Percentiles rank a stretch among this genome's conserved stretches.
phyloP scores from a whole-genome alignment of 139 green algal genomes.

The Parachlorella kessleri region DNA sequence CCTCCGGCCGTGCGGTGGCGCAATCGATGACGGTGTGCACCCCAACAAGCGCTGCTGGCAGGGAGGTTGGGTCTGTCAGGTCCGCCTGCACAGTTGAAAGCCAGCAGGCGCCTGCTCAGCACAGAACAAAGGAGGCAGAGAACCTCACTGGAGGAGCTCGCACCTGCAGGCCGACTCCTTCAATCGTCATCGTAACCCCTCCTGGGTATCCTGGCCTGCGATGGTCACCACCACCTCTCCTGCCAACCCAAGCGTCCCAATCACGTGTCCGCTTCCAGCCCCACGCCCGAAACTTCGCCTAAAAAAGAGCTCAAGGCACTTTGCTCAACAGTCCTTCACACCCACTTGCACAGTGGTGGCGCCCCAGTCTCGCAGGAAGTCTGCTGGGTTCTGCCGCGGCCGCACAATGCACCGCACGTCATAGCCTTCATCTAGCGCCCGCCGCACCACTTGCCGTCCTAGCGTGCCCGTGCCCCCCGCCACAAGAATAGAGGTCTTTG shows the following conservation, averaged over 20 bases:
- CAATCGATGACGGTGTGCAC: constrained; percentile 97
- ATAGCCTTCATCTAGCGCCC: constrained; percentile 97
- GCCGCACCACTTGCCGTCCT: constrained; percentile 94
- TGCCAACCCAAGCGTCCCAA: no score
- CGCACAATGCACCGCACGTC: constrained; percentile 96
- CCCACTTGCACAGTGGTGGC: constrained; percentile 87
- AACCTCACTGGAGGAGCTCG: no score
- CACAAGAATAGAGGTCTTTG: constrained; percentile 90
- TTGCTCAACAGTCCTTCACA: no score
- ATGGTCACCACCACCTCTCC: no score
- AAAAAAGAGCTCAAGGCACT: no score
- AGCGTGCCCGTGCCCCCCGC: constrained; percentile 96
- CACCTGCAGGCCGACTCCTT: no score
- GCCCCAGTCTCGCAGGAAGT: constrained; percentile 99
- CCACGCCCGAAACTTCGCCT: no score
- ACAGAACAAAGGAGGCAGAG: no score
- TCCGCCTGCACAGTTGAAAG: constrained; percentile 72
- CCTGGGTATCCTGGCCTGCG: no score
- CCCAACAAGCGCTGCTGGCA: constrained; percentile 96
- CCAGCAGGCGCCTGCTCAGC: neutral
- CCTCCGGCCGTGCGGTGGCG: constrained; percentile 95
- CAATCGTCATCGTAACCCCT: no score
- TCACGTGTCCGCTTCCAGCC: no score
- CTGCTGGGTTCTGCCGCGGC: constrained; percentile 88
- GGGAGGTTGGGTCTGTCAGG: constrained; percentile 86